Evolutionary conservation across 164 flowering plant species (phyloP).

Genomic region (Dillenia turbinata): DNA sequence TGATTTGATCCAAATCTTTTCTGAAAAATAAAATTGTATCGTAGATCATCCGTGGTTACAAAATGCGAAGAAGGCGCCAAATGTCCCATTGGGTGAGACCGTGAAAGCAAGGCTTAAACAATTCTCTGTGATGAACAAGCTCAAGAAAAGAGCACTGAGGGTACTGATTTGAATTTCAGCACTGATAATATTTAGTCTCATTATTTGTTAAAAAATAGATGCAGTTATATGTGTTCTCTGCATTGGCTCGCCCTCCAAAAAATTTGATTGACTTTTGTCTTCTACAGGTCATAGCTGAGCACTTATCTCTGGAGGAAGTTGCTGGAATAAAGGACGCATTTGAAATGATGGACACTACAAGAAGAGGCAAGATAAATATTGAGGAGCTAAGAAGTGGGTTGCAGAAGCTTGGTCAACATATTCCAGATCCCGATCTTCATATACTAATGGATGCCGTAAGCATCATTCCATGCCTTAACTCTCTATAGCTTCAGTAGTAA

Average conservation of each 20-base stretch:
- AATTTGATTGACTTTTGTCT: background rate
- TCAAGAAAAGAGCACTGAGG: constrained; percentile 60
- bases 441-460: constrained; percentile 89
- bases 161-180: constrained; percentile 16
- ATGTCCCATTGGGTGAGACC: constrained; percentile 63
- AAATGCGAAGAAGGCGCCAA: constrained; percentile 56
- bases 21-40: background rate
- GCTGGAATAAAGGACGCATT: constrained; percentile 90
- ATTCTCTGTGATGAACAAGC: constrained; percentile 69
- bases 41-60: constrained; percentile 67
- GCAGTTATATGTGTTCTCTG: no score
- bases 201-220: no score
- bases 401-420: constrained; percentile 71
- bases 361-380: constrained; percentile 62
- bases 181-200: no score
- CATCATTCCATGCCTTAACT: background rate
- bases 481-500: no score
- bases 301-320: constrained; percentile 83
- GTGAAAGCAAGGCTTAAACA: constrained; percentile 70
- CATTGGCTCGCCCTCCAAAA: no score
- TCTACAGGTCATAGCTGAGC: constrained; percentile 80
- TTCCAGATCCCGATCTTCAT: constrained; percentile 72
- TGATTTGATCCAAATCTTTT: no score
- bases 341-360: constrained; percentile 64
- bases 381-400: constrained; percentile 62